Percentiles rank a stretch among this genome's conserved stretches.
Evolutionary conservation across 2,329 filamentous ascomycete genomes (phyloP).

Genomic region (Colletotrichum sublineola): DNA sequence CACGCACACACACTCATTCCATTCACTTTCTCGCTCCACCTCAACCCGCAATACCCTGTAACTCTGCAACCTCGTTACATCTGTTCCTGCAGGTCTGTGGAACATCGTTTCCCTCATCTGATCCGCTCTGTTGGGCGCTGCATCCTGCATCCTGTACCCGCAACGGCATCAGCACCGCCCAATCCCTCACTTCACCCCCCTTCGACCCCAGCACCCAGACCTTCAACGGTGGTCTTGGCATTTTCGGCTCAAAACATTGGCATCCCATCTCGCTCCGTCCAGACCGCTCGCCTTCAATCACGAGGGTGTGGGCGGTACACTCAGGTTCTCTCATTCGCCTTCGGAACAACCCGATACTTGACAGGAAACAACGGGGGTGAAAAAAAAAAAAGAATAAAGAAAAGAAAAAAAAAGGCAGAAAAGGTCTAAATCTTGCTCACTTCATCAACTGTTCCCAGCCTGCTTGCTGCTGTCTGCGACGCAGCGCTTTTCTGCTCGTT

Average conservation of each 20-base stretch:
- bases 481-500: not conserved
- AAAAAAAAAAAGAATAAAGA: not conserved
- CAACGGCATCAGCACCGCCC: not conserved
- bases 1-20: too few relatives aligned
- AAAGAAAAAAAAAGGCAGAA: not conserved
- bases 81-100: not conserved
- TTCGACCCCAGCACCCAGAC: conserved; percentile 6
- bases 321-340: not conserved
- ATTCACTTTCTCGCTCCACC: not conserved
- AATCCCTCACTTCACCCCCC: conserved; percentile 2
- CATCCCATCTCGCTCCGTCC: conserved; percentile 25
- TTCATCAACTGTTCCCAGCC: not conserved
- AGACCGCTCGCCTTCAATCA: conserved; percentile 1
- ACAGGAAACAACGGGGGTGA: not conserved
- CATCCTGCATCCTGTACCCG: not conserved
- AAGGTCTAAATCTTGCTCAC: not conserved
- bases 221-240: conserved; percentile 34
- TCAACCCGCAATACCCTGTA: not conserved
- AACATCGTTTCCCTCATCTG: conserved; percentile 9
- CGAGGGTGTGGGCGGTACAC: conserved; percentile 1
- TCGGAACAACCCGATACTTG: not conserved
- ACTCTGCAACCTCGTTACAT: not conserved
- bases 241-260: conserved; percentile 29
- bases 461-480: not conserved
- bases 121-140: not conserved